A percentile compares a stretch with the other conserved stretches of the same genome.
phyloP scores from a whole-genome alignment of 192 early-diverging fungal species.

The Coemansia sp. region DNA sequence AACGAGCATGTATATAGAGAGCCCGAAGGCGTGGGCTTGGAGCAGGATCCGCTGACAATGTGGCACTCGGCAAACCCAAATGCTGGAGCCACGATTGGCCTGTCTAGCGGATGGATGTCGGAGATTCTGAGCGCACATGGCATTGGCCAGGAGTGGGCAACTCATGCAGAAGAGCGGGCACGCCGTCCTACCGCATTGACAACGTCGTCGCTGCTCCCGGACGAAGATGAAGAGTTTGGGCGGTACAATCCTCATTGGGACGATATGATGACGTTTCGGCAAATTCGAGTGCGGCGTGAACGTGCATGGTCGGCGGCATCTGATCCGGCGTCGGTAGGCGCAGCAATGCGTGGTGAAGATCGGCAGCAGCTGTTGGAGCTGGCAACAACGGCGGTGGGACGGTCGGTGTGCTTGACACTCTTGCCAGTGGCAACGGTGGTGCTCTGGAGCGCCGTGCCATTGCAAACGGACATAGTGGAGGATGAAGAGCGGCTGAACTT shows the following conservation, averaged over 20 bases:
- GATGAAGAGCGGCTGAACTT: slow-evolving; percentile 58
- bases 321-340: slow-evolving; percentile 4
- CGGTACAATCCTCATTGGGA: slow-evolving; percentile 57
- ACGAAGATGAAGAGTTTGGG: slow-evolving; percentile 30
- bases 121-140: slow-evolving; percentile 32
- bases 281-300: slow-evolving; percentile 20
- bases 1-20: background rate
- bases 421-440: slow-evolving; percentile 56
- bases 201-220: slow-evolving; percentile 13
- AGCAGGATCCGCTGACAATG: slow-evolving; percentile 26
- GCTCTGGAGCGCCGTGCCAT: slow-evolving; percentile 59
- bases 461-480: slow-evolving; percentile 42
- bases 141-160: slow-evolving; percentile 31
- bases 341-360: slow-evolving; percentile 15
- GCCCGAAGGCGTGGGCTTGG: background rate
- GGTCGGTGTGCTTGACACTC: slow-evolving; percentile 47
- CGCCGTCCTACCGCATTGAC: slow-evolving; percentile 31
- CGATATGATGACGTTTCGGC: slow-evolving; percentile 56
- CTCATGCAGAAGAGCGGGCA: slow-evolving; percentile 19
- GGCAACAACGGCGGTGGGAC: slow-evolving; percentile 45
- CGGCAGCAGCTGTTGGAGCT: slow-evolving; percentile 37
- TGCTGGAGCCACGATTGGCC: background rate
- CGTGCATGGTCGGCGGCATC: slow-evolving; percentile 51
- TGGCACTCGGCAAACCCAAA: slow-evolving; percentile 26
- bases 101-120: slow-evolving; percentile 26